Evolutionary conservation across 441 rosid species (phyloP).

Genomic region (Jatropha multifida): DNA sequence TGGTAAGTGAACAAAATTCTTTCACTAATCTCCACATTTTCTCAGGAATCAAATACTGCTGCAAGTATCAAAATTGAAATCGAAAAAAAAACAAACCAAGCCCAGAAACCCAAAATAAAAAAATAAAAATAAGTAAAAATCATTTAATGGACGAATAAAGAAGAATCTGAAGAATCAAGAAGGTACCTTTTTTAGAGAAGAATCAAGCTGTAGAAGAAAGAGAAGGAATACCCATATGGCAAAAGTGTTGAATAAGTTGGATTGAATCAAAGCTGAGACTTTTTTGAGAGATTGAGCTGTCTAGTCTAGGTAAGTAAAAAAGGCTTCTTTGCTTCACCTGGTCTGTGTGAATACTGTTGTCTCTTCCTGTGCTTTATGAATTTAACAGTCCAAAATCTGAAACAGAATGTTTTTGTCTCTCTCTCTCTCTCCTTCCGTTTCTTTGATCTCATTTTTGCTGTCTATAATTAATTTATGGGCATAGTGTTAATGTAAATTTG

Average conservation of each 20-base stretch:
- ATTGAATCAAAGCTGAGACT: not conserved
- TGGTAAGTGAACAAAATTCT: slow-evolving; percentile 2
- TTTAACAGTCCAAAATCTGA: not conserved
- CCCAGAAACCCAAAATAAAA: slow-evolving; percentile 9
- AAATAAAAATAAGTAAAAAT: not conserved
- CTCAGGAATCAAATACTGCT: slow-evolving; percentile 18
- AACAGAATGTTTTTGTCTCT: not conserved
- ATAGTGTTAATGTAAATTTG: too few species aligned
- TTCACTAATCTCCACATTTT: slow-evolving; percentile 7
- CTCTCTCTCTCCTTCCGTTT: not conserved
- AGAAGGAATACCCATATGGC: not conserved
- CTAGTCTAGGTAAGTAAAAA: not conserved
- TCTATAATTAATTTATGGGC: not conserved
- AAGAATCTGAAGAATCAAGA: not conserved
- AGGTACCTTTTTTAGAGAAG: slow-evolving; percentile 3
- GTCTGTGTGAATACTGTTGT: not conserved
- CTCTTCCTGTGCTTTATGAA: not conserved
- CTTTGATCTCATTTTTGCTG: not conserved
- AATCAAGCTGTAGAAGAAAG: slow-evolving; percentile 6
- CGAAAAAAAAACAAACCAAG: slow-evolving; percentile 20
- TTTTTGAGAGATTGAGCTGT: slow-evolving; percentile 15
- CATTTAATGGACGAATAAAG: not conserved
- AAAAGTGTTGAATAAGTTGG: not conserved
- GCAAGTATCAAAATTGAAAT: slow-evolving; percentile 10
- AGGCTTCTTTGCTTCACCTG: not conserved